Conservation (phyloP, 1,284 basidiomycete species). For the Heterobasidion irregulare region DNA sequence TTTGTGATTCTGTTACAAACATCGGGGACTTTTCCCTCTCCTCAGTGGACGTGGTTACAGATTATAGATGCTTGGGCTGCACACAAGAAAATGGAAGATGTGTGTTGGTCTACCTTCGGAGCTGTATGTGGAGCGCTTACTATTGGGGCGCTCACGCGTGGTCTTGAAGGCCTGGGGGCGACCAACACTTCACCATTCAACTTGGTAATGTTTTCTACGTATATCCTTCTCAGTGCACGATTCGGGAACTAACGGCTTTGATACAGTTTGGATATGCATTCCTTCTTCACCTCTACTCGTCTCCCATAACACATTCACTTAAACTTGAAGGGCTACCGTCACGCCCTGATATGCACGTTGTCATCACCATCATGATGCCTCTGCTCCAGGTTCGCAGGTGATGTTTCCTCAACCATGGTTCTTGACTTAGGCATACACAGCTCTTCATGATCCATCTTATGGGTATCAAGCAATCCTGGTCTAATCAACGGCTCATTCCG, state of each 20-base stretch:
- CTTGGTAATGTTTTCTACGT: slow-evolving; percentile 33
- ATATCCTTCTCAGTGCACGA: not conserved
- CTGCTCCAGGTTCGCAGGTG: slow-evolving; percentile 44
- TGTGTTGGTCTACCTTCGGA: slow-evolving; percentile 68
- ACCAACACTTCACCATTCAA: slow-evolving; percentile 55
- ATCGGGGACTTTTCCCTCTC: slow-evolving; percentile 29
- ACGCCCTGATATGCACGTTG: slow-evolving; percentile 59
- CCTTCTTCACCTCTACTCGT: slow-evolving; percentile 63
- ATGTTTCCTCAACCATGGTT: not conserved
- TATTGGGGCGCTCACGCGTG: slow-evolving; percentile 55
- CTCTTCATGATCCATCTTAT: slow-evolving; percentile 55
- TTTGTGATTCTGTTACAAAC: slow-evolving; percentile 48
- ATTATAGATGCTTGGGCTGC: slow-evolving; percentile 37
- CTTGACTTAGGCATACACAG: slow-evolving; percentile 21
- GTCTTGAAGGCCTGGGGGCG: slow-evolving; percentile 50
- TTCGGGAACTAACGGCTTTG: not conserved
- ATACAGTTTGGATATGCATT: slow-evolving; percentile 66
- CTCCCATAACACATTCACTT: slow-evolving; percentile 45
- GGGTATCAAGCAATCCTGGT: slow-evolving; percentile 51
- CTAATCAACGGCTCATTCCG: slow-evolving; percentile 54
- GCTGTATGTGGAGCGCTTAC: slow-evolving; percentile 56
- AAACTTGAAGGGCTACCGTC: slow-evolving; percentile 36
- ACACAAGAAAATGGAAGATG: slow-evolving; percentile 43
- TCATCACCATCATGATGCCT: slow-evolving; percentile 61
- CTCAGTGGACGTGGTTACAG: slow-evolving; percentile 21